Conservation (phyloP, 2,329 filamentous ascomycete genomes). For the Exutisphaerella laricina region DNA sequence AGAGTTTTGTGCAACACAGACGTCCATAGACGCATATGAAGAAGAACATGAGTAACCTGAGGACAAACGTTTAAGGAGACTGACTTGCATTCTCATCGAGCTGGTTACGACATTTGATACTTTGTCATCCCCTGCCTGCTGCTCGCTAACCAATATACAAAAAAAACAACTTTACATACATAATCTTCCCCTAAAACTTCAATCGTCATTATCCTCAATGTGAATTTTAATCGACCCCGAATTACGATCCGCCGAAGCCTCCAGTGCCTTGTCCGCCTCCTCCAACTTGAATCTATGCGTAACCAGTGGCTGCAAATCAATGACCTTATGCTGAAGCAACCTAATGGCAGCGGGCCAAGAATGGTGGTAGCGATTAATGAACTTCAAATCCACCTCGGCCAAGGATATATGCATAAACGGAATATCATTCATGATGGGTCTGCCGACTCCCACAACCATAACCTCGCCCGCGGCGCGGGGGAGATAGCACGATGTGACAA, state of each 20-base stretch:
- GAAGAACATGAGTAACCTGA: too few species aligned
- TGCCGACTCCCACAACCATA: slow-evolving; percentile 35
- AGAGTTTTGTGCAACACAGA: too few species aligned
- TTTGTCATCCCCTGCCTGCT: too few species aligned
- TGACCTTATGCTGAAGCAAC: slow-evolving; percentile 53
- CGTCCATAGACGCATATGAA: too few species aligned
- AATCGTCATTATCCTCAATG: slow-evolving; percentile 44
- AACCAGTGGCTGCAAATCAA: slow-evolving; percentile 58
- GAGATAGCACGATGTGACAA: slow-evolving; percentile 27
- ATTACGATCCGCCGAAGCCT: slow-evolving; percentile 47
- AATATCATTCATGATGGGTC: slow-evolving; percentile 31
- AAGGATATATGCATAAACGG: slow-evolving; percentile 36
- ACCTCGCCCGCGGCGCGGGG: slow-evolving; percentile 28
- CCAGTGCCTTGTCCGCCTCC: slow-evolving; percentile 54
- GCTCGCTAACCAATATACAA: too few species aligned
- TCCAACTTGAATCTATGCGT: slow-evolving; percentile 60
- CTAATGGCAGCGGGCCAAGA: slow-evolving; percentile 64
- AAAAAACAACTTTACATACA: too few species aligned
- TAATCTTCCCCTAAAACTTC: too few species aligned
- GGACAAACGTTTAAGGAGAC: too few species aligned
- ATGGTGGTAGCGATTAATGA: slow-evolving; percentile 66
- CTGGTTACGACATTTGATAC: too few species aligned
- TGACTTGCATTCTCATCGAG: too few species aligned
- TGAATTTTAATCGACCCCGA: slow-evolving; percentile 57
- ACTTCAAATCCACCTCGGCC: slow-evolving; percentile 50